Evolutionary conservation across 305 asterid genomes (phyloP).

Genomic region (Nicotiana rustica): DNA sequence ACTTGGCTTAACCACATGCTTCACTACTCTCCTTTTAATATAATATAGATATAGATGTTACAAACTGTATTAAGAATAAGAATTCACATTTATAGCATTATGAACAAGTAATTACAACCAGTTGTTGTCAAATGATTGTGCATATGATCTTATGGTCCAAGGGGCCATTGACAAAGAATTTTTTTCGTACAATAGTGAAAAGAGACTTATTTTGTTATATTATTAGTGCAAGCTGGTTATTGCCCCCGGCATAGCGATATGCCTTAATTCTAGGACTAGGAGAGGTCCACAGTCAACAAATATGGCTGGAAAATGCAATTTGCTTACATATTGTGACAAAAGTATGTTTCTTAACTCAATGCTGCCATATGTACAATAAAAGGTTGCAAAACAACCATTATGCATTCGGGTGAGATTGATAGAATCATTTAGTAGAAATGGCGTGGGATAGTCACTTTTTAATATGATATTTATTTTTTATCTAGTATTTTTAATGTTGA

Average conservation of each 20-base stretch:
- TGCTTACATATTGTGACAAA: not conserved
- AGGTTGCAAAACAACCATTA: not conserved
- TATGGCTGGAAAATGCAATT: not conserved
- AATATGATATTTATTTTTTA: too few species aligned
- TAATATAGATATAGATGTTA: too few species aligned
- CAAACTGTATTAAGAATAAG: too few species aligned
- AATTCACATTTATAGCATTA: too few species aligned
- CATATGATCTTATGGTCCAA: not conserved
- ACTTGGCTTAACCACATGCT: too few species aligned
- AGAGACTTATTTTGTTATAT: not conserved
- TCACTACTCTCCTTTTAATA: too few species aligned
- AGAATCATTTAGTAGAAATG: too few species aligned
- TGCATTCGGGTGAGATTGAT: too few species aligned
- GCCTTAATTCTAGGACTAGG: constrained; percentile 5
- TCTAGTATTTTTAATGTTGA: too few species aligned
- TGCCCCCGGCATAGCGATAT: not conserved
- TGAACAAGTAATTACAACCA: not conserved
- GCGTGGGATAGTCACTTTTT: too few species aligned
- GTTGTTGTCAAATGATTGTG: not conserved
- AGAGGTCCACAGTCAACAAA: constrained; percentile 7
- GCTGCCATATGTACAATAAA: not conserved
- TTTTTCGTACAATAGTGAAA: not conserved
- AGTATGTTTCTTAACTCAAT: not conserved
- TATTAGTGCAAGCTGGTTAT: constrained; percentile 25
- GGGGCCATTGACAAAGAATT: not conserved